Evolutionary conservation across 768 basidiomycete species (phyloP).

Genomic region (Suillus subaureus): DNA sequence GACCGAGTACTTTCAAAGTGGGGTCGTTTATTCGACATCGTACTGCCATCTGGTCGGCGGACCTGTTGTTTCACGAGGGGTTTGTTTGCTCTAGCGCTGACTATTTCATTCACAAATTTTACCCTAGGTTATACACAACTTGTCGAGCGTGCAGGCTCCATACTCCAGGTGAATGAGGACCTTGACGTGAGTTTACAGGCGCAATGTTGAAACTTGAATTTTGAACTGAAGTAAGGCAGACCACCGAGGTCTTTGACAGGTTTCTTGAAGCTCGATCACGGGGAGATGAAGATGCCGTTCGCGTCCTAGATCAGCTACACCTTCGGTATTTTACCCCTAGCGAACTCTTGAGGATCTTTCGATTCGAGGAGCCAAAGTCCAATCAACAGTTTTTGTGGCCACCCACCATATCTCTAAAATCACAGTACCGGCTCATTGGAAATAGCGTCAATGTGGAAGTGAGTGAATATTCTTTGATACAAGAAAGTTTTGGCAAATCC

Average conservation of each 20-base stretch:
- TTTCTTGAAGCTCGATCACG: slow-evolving; percentile 51
- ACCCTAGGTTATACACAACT: slow-evolving; percentile 69
- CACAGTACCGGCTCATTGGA: slow-evolving; percentile 76
- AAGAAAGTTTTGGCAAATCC: not conserved
- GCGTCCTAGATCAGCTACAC: slow-evolving; percentile 57
- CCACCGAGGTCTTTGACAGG: slow-evolving; percentile 54
- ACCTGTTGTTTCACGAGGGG: slow-evolving; percentile 86
- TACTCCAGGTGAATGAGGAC: slow-evolving; percentile 69
- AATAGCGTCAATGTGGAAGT: slow-evolving; percentile 84
- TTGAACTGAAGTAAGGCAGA: slow-evolving; percentile 42
- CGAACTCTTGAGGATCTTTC: slow-evolving; percentile 71
- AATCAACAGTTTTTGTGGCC: slow-evolving; percentile 62
- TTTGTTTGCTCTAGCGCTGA: slow-evolving; percentile 23
- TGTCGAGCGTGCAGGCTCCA: slow-evolving; percentile 77
- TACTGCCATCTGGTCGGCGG: slow-evolving; percentile 58
- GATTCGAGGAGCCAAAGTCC: slow-evolving; percentile 42
- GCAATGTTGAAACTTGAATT: not conserved
- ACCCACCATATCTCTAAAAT: slow-evolving; percentile 55
- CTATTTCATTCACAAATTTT: not conserved
- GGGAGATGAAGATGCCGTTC: slow-evolving; percentile 46
- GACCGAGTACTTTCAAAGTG: slow-evolving; percentile 70
- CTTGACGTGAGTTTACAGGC: slow-evolving; percentile 53
- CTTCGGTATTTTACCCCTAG: slow-evolving; percentile 77
- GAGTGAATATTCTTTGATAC: slow-evolving; percentile 3
- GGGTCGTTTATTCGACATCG: slow-evolving; percentile 82